phyloP scores from a whole-genome alignment of 2,329 filamentous ascomycete species.

The Aspergillus sp. region DNA sequence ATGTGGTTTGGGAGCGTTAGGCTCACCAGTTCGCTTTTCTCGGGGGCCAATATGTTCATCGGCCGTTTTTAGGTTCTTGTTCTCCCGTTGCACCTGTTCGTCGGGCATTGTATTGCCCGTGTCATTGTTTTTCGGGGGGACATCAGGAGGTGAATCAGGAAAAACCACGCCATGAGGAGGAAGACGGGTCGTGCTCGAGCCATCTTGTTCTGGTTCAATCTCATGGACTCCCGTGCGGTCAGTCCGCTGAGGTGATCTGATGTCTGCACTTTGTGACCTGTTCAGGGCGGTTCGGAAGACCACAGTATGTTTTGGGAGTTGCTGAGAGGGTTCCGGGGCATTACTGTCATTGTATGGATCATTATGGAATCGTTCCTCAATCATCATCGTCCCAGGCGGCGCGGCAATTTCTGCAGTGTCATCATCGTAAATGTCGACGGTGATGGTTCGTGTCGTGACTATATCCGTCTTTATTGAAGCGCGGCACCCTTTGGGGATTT shows the following conservation, averaged over 20 bases:
- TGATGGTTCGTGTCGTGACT: conserved; percentile 45
- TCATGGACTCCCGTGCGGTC: conserved; percentile 1
- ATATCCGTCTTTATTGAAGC: conserved; percentile 43
- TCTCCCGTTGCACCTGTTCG: background rate
- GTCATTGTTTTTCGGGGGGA: background rate
- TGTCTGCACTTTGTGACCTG: conserved; percentile 35
- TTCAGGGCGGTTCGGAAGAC: conserved; percentile 46
- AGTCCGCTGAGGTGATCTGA: conserved; percentile 22
- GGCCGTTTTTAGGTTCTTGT: background rate
- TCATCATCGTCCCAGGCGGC: conserved; percentile 45
- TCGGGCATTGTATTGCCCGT: background rate
- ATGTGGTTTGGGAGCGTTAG: conserved; percentile 1
- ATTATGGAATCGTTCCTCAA: conserved; percentile 48
- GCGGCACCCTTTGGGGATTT: conserved; percentile 41
- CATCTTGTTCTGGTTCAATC: background rate
- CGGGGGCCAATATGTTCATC: background rate
- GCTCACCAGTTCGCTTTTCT: background rate
- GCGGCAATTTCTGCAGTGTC: conserved; percentile 41
- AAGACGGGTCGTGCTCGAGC: background rate
- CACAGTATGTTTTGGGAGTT: conserved; percentile 42
- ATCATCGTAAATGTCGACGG: conserved; percentile 45
- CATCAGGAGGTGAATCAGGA: background rate
- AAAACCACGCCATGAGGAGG: background rate
- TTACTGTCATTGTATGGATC: conserved; percentile 39
- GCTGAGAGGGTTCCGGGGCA: conserved; percentile 36